phyloP scores from a whole-genome alignment of 257 asterid genomes.

The Prunella vulgaris region DNA sequence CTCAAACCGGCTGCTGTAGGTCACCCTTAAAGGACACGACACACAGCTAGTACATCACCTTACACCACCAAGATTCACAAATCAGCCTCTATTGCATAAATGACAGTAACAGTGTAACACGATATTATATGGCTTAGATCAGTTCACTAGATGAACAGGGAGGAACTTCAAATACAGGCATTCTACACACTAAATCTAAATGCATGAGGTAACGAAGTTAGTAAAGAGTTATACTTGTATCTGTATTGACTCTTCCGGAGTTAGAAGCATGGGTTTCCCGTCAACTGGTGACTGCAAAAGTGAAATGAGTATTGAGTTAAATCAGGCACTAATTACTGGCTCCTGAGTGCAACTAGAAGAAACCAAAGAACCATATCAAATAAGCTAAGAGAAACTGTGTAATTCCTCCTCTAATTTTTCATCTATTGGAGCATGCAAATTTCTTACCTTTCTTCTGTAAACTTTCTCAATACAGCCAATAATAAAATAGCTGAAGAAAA shows the following conservation, averaged over 20 bases:
- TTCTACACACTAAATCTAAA: neutral
- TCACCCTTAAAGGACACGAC: too few relatives aligned
- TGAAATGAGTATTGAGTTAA: conserved; percentile 14
- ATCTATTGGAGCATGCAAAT: neutral
- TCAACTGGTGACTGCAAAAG: conserved; percentile 91
- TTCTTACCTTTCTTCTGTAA: neutral
- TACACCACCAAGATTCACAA: neutral
- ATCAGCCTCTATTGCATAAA: neutral
- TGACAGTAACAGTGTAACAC: neutral
- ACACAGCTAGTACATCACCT: too few relatives aligned
- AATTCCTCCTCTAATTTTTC: neutral
- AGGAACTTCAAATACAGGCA: neutral
- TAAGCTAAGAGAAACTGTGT: neutral
- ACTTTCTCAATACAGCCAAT: neutral
- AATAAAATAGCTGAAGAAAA: neutral
- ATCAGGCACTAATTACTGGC: conserved; percentile 3
- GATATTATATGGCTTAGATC: neutral
- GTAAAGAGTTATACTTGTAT: conserved; percentile 57
- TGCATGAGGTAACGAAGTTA: neutral
- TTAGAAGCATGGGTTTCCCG: conserved; percentile 96
- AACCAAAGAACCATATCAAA: neutral
- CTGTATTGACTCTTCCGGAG: conserved; percentile 97
- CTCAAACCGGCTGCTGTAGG: too few relatives aligned
- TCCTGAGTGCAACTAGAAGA: conserved; percentile 7
- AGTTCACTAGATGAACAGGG: neutral